Evolutionary conservation across 2,329 filamentous ascomycete genomes (phyloP), one percentile per base, ranked within the genome.

Genomic region (Colletotrichum sp.): DNA sequence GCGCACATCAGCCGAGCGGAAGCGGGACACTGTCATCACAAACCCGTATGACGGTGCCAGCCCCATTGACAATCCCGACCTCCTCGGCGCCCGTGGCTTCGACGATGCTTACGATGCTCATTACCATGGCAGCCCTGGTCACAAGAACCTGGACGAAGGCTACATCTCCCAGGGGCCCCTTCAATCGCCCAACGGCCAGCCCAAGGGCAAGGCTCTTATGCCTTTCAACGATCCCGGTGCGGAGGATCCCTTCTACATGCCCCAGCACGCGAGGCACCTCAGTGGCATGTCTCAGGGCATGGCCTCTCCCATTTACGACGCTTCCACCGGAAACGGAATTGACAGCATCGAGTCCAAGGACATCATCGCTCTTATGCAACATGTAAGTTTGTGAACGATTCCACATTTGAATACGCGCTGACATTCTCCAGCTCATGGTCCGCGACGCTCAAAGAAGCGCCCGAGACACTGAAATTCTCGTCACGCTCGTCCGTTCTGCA

Each of bases 281-380:
- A 98, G 95, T 82, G 96, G 95, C 66, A 94, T 98, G 87, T 98
- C 96, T 9, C 95, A 98, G 81, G 96, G 96, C 62, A 95, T 98
- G 91, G 90, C 89, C 5, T 97, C 96, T 34, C 96, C 96, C 4
- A 89, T 99, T 24, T 99, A 98, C 81, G 97, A 99, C 82, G 93
- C 95, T 75, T 91, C 96, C 5, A 98, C 95, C 2, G 96, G 96
- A 68, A 93, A 92, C 77, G 96, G 96, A 39, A 94, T 98, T 68
- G 96, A 99, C 79, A 91, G 94, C 64, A 99, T 99, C 68, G 94
- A 99, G 83, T 98, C 96, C 62, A 97, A 98, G 86, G 97, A 99
- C 82, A 98, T 99, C 80, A 94, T 99, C 78, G 95, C 96, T 28
- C 88, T 99, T 76, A 99, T 99, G 97, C 96, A 99, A 83, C 97